These are phyloP conservation scores for Venturia aucupariae DNA, from an alignment of 2,329 filamentous ascomycete genomes.

Conservation along the genomic window DNA sequence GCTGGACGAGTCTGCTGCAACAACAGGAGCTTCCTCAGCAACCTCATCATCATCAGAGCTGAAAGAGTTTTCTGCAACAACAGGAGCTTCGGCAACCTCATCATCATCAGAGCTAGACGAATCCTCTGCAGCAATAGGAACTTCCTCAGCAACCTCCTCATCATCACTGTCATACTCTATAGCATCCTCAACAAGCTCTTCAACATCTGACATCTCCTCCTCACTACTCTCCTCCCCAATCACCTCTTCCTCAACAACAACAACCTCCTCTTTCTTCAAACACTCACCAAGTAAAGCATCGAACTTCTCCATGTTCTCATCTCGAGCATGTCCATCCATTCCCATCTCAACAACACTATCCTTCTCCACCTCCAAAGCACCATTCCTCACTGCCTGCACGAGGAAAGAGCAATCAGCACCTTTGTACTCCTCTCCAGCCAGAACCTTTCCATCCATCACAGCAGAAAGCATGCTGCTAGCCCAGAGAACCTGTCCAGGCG, in stretches of 20 bases:
- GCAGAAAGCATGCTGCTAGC: not conserved
- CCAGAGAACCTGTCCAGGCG: not conserved
- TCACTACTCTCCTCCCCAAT: not conserved
- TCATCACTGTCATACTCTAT: too few relatives aligned
- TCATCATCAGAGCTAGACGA: not conserved
- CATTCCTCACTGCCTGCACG: not conserved
- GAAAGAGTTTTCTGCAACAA: not conserved
- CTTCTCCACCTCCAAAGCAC: not conserved
- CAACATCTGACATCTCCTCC: not conserved
- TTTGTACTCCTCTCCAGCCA: not conserved
- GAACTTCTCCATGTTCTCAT: not conserved
- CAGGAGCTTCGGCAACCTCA: not conserved
- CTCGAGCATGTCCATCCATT: not conserved
- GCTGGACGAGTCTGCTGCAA: not conserved
- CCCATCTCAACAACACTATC: not conserved
- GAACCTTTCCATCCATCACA: not conserved
- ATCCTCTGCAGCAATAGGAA: not conserved
- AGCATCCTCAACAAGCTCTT: not conserved
- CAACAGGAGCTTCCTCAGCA: not conserved
- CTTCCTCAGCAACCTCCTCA: not conserved
- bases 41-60: not conserved
- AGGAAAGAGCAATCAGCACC: not conserved
- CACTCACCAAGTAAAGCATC: not conserved
- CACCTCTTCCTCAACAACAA: not conserved
- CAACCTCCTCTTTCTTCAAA: not conserved